Evolutionary conservation across 768 basidiomycete genomes (phyloP), one percentile per base, ranked within the genome.

Genomic region (Podaxis carcinomalis): DNA sequence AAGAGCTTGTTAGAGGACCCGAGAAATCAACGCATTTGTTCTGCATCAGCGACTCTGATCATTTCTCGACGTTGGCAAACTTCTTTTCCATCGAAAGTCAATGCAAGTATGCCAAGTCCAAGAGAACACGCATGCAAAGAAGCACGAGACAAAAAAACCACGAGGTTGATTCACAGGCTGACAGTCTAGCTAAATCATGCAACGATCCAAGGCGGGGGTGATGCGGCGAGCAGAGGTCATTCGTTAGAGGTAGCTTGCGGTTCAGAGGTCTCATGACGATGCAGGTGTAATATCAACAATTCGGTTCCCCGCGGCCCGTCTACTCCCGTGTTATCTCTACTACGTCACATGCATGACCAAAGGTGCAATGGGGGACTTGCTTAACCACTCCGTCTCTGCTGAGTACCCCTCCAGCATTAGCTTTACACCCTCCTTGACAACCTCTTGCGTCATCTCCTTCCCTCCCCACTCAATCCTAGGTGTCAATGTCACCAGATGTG

Each of bases 401-500:
- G 65, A 62, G 37, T 68, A 66, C 13, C 77, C 75, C 19, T 72
- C 66, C 21, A 79, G 65, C 28, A 87, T 58, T 46, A 79, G 69
- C 37, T 76, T 69, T 23, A 83, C 74, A 0, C 87, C 87, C 63
- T 83, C 78, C 57, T 67, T 58, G 16, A 86, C 83, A 4, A 82
- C 76, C 56, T 75, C 75, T 61, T 83, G 76, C 32, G 78, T 82
- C 55, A 67, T 70, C 61, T 82, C 77, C 61, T 74, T 77, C 32
- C 70, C 73, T 39, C 80, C 78, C 88, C 86, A 88, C 2, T 70
- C 64, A 4, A 74, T 63, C 1, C 83, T 75, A 5, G 83, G 78
- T 7, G 83, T 84, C 67, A 73, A 76, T 3, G 78, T 75, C 9
- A 81, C 78, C 37, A 83, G 68, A 69, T 90, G 88, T 11, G 76